Evolutionary conservation across 83 land plant genomes (phyloP).

Genomic region (Picea abies): DNA sequence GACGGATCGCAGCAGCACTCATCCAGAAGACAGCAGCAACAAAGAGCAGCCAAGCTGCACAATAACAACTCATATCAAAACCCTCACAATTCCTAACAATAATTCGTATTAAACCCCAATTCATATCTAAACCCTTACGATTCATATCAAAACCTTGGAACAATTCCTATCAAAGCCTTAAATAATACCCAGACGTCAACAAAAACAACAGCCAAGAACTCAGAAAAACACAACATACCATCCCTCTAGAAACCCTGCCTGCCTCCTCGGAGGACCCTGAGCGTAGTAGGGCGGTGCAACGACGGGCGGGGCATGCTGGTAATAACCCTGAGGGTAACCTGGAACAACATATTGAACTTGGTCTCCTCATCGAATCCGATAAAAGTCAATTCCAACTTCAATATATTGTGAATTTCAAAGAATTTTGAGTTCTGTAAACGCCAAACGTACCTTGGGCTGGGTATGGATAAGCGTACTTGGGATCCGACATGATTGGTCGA

Average conservation of each 20-base stretch:
- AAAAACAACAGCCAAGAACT: too few relatives aligned
- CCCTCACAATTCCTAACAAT: too few relatives aligned
- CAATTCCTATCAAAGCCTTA: too few relatives aligned
- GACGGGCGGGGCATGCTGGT: constrained; percentile 18
- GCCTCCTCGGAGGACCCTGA: background rate
- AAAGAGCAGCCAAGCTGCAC: constrained; percentile 59
- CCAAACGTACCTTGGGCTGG: constrained; percentile 30
- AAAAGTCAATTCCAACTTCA: too few relatives aligned
- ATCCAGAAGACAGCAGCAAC: constrained; percentile 65
- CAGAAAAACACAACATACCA: background rate
- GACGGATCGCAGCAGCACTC: constrained; percentile 67
- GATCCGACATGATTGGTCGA: constrained; percentile 25
- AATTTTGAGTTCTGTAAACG: background rate
- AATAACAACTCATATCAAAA: too few relatives aligned
- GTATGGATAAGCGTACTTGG: constrained; percentile 45
- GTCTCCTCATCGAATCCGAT: too few relatives aligned
- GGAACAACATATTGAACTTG: too few relatives aligned
- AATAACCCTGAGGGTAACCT: constrained; percentile 18
- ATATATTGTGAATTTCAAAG: too few relatives aligned
- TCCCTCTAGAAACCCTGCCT: constrained; percentile 18
- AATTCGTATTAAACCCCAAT: too few relatives aligned
- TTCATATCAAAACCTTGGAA: too few relatives aligned
- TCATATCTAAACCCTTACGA: too few relatives aligned
- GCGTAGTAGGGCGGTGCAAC: constrained; percentile 10
- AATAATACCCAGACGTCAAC: too few relatives aligned